Base-by-base conservation (phyloP, 2,329 filamentous ascomycete genomes). In the Diaporthe citri region DNA sequence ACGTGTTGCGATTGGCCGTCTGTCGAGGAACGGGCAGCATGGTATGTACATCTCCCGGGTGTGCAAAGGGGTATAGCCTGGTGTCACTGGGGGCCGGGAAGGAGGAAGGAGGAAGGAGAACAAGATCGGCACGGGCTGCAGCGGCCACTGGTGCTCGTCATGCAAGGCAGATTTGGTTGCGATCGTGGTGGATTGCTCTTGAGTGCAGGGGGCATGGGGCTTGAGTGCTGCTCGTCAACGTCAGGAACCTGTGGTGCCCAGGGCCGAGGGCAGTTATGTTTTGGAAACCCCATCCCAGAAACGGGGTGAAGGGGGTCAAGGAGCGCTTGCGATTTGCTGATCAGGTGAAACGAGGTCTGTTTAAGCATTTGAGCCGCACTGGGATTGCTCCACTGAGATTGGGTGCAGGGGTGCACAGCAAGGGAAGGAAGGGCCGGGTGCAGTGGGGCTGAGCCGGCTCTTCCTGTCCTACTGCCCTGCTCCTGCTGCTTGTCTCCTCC, bases 311-410 rank as follows among this genome's bases (percentile, higher is more conserved):
- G 17, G 52, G n/a, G 56, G 36, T 51, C 20, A 55, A 39, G 70
- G 59, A 72, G 55, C 34, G 39, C 52, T 75, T 74, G 74, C 74
- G 74, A 71, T 75, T 73, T 71, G 74, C 56, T 55, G 57, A 66
- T 39, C 22, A 22, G 48, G 36, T 75, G 74, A 75, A 75, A 75
- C 74, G 74, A 75, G 71, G 71, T 75, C 62, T 52, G 71, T 74
- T 75, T 75, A 75, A 75, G 74, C 71, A 64, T 71, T 73, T 73
- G 71, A 75, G 74, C 74, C 71, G 74, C 71, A 66, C 74, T 64
- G 60, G 71, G 62, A 62, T 70, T 34, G 34, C 34, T 69, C 64
- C 46, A 39, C 64, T n/a, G 60, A 31, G 28, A 31, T 43, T 25
- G 59, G 59, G n/a, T 9, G 41, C 60, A 48, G 60, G 60, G 59